Conservation (phyloP, 805 yeast species). For the Sugiyamaella mastotermitis region DNA sequence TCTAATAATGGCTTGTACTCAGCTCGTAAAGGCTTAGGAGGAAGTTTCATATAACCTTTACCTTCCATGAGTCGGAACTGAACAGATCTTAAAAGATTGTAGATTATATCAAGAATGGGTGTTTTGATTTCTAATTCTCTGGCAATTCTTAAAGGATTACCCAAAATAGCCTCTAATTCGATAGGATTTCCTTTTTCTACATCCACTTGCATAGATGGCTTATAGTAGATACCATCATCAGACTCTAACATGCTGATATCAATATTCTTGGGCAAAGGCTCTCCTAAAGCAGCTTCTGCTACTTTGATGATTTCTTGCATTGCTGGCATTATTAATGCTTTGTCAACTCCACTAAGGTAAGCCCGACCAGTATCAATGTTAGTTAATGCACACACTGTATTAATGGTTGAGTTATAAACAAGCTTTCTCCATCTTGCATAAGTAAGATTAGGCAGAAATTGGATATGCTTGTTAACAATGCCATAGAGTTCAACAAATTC, state of each 20-base stretch:
- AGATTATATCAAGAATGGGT: slow-evolving; percentile 55
- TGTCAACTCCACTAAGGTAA: slow-evolving; percentile 38
- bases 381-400: slow-evolving; percentile 55
- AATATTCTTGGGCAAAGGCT: slow-evolving; percentile 39
- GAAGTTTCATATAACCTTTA: slow-evolving; percentile 41
- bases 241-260: slow-evolving; percentile 48
- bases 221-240: slow-evolving; percentile 53
- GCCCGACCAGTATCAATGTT: slow-evolving; percentile 55
- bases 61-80: slow-evolving; percentile 60
- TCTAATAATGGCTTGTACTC: slow-evolving; percentile 2
- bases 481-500: slow-evolving; percentile 43
- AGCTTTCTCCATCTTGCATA: slow-evolving; percentile 59
- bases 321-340: slow-evolving; percentile 45
- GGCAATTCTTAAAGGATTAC: slow-evolving; percentile 54
- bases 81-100: slow-evolving; percentile 51
- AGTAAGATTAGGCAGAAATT: slow-evolving; percentile 41
- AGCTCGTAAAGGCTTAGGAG: slow-evolving; percentile 26
- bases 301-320: slow-evolving; percentile 61
- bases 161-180: slow-evolving; percentile 67
- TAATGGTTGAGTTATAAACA: slow-evolving; percentile 62
- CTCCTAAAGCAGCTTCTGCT: slow-evolving; percentile 60
- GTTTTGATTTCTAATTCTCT: slow-evolving; percentile 42
- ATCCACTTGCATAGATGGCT: slow-evolving; percentile 73
- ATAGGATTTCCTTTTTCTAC: slow-evolving; percentile 58
- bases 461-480: slow-evolving; percentile 38